Conservation (phyloP, 2,329 filamentous ascomycete genomes). For the Harringtonia lauricola region DNA sequence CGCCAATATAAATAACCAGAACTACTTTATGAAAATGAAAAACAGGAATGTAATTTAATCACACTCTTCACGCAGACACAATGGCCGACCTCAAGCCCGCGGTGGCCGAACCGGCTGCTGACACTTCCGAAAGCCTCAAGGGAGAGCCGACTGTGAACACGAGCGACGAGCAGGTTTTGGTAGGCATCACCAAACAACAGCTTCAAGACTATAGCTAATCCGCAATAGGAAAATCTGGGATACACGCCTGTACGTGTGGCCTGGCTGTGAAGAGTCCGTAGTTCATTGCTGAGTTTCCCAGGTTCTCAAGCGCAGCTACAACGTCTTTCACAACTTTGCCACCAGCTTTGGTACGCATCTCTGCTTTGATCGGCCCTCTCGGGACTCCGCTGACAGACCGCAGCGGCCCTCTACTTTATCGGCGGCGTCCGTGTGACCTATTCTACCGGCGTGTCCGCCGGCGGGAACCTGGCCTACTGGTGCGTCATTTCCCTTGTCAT, state of each 20-base stretch:
- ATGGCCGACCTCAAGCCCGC: too few species aligned
- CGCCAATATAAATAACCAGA: too few species aligned
- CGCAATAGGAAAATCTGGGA: slow-evolving; percentile 2
- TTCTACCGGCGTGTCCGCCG: slow-evolving; percentile 5
- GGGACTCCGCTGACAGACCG: too few species aligned
- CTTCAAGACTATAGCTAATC: neutral
- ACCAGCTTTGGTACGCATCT: slow-evolving; percentile 7
- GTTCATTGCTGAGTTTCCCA: neutral
- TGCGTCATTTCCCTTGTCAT: neutral
- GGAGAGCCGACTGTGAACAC: neutral
- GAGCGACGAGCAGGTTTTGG: neutral
- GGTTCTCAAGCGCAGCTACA: slow-evolving; percentile 7
- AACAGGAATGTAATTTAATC: too few species aligned
- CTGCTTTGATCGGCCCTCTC: too few species aligned
- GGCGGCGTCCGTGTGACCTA: slow-evolving; percentile 8
- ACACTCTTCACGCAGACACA: too few species aligned
- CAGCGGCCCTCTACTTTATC: slow-evolving; percentile 8
- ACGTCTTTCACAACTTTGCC: slow-evolving; percentile 8
- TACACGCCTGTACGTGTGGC: slow-evolving; percentile 3
- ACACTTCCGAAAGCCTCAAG: neutral
- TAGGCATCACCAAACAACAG: too few species aligned
- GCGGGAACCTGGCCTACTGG: slow-evolving; percentile 8
- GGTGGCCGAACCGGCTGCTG: too few species aligned
- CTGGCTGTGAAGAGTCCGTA: too few species aligned
- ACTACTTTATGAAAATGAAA: too few species aligned